Evolutionary conservation across 164 flowering plant genomes (phyloP), one percentile per base, ranked within the genome.

Genomic region (Litsea cubeba): DNA sequence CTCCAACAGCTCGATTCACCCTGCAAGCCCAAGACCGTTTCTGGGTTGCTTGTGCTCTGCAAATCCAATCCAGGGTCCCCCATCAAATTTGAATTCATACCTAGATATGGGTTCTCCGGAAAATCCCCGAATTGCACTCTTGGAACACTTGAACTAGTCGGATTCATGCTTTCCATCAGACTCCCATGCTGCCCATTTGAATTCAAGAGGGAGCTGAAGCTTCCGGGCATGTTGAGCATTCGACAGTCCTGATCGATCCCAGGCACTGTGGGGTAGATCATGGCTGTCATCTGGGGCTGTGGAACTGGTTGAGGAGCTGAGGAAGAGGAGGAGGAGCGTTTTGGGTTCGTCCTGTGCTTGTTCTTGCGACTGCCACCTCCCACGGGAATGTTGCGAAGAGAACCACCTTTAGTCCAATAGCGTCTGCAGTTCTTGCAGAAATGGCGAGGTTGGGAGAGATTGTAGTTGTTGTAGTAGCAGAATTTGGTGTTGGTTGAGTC

Each of bases 401-500:
- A 80, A 40, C 83, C 83, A 1, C 83, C 83, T 73, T 78, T 78
- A 35, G 83, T 81, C 83, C 83, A 81, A 40, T 81, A 81, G 18
- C 81, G 76, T 7, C 81, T 57, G 68, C 83, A 81, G 63, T 78
- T 76, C 73, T 81, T 81, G 81, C 81, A 81, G 77, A 76, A 81
- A 62, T 81, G 79, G 77, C 83, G 81, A 2, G 83, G 83, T 46
- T 81, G 83, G 25, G 83, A 81, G 64, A 81, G 79, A 63, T 81
- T 81, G 75, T 81, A 81, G 73, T 81, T 81, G 81, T 81, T 81
- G 77, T 81, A 81, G 74, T 81, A 81, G 66, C 83, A 81, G 79
- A 81, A 92, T 73, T 92, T 92, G 71, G 97, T 92, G 87, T 92
- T 88, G 65, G 85, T 26, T 2, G 94, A 92, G 5, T 90, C 97